Percentiles rank a stretch among this genome's conserved stretches.
phyloP scores from a whole-genome alignment of 2,329 filamentous ascomycete species.

The Diaporthe nobilis region DNA sequence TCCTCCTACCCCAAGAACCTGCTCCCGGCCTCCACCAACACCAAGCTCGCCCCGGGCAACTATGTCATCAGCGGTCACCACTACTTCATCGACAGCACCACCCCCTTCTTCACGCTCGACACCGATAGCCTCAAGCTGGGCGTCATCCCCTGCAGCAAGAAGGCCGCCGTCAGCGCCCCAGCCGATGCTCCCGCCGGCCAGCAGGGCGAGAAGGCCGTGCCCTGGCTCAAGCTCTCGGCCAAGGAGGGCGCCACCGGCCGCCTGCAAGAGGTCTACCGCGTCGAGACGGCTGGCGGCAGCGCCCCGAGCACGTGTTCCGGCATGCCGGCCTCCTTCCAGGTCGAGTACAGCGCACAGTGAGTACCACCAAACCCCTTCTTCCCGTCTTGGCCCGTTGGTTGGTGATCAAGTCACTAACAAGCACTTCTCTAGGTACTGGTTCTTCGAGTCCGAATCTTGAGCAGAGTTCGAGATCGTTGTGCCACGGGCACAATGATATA shows the following conservation, averaged over 20 bases:
- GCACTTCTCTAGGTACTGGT: slow-evolving; percentile 55
- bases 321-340: slow-evolving; percentile 73
- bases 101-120: slow-evolving; percentile 86
- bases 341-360: slow-evolving; percentile 89
- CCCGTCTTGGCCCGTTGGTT: not conserved
- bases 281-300: slow-evolving; percentile 86
- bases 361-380: slow-evolving; percentile 46
- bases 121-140: slow-evolving; percentile 69
- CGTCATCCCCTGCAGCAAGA: slow-evolving; percentile 74
- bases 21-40: slow-evolving; percentile 36
- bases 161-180: slow-evolving; percentile 74
- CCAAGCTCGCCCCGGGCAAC: slow-evolving; percentile 68
- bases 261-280: slow-evolving; percentile 83
- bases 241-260: slow-evolving; percentile 68
- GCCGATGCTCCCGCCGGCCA: slow-evolving; percentile 70
- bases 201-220: slow-evolving; percentile 76
- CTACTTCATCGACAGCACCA: slow-evolving; percentile 80
- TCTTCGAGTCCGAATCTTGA: slow-evolving; percentile 46
- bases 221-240: slow-evolving; percentile 75
- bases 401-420: slow-evolving; percentile 15
- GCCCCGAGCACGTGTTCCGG: slow-evolving; percentile 81
- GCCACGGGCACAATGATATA: not conserved
- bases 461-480: not conserved
- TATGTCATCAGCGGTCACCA: slow-evolving; percentile 81
- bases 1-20: slow-evolving; percentile 42